Conservation (phyloP, 768 basidiomycete genomes). For the Lepiota venenata region DNA sequence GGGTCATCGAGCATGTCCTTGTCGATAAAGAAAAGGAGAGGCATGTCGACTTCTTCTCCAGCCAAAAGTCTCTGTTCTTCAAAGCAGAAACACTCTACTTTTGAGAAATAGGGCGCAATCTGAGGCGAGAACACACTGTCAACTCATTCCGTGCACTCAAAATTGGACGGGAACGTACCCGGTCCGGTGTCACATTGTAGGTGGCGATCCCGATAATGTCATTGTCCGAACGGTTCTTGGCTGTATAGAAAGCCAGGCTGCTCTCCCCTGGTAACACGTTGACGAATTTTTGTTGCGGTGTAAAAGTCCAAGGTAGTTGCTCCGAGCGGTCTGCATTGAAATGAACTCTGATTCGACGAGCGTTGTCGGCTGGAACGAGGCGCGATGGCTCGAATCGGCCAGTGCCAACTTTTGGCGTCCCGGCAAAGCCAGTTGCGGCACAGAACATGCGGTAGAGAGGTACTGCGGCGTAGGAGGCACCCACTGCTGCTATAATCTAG, state of each 20-base stretch:
- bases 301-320: conserved; percentile 89
- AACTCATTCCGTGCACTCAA: not conserved
- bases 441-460: conserved; percentile 98
- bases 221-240: conserved; percentile 77
- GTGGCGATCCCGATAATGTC: conserved; percentile 99
- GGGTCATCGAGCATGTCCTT: conserved; percentile 96
- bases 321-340: conserved; percentile 95
- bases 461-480: conserved; percentile 94
- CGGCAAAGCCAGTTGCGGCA: conserved; percentile 94
- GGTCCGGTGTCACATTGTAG: conserved; percentile 97
- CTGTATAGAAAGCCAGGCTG: conserved; percentile 93
- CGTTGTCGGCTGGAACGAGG: conserved; percentile 68
- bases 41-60: conserved; percentile 97
- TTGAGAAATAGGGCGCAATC: conserved; percentile 98
- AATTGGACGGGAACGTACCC: conserved; percentile 50
- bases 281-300: conserved; percentile 87
- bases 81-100: conserved; percentile 99
- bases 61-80: conserved; percentile 96
- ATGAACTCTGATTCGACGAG: conserved; percentile 83
- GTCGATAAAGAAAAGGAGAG: conserved; percentile 98
- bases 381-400: conserved; percentile 83
- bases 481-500: conserved; percentile 76
- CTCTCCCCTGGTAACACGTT: conserved; percentile 94
- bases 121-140: conserved; percentile 25
- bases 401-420: conserved; percentile 88